A percentile compares a stretch with the other conserved stretches of the same genome.
These are phyloP conservation scores for Triticum monococcum DNA, from an alignment of 176 grass and related monocot genomes.

Conservation along the genomic window DNA sequence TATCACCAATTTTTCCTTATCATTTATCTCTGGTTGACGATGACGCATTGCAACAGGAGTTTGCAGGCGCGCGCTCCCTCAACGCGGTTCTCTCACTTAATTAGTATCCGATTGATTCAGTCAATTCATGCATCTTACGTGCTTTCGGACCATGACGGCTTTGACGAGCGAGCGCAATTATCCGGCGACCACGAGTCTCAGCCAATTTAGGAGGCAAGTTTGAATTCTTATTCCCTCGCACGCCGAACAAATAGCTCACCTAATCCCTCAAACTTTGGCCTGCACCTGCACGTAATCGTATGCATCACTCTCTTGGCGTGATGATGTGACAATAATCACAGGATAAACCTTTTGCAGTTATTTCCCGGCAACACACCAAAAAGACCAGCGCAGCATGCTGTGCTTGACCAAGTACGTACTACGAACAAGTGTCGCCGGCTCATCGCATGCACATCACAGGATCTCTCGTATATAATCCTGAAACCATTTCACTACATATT, in stretches of 20 bases:
- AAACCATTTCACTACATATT: background rate
- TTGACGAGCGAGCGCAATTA: conserved; percentile 18
- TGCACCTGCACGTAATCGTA: background rate
- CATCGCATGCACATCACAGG: background rate
- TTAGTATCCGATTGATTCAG: background rate
- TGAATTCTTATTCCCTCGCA: conserved; percentile 30
- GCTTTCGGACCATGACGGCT: conserved; percentile 16
- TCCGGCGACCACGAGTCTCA: conserved; percentile 19
- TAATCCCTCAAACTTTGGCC: conserved; percentile 17
- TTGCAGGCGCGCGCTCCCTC: background rate
- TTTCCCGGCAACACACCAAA: conserved; percentile 32
- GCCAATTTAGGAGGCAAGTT: conserved; percentile 26
- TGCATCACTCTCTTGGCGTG: conserved; percentile 12
- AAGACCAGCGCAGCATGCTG: conserved; percentile 22
- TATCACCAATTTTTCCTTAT: background rate
- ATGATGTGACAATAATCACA: conserved; percentile 3
- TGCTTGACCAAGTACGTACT: conserved; percentile 42
- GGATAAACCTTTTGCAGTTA: background rate
- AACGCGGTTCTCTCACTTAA: background rate
- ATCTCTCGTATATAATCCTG: conserved; percentile 4
- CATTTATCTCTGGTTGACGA: background rate
- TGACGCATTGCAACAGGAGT: background rate
- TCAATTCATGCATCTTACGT: conserved; percentile 27
- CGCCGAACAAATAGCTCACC: conserved; percentile 41
- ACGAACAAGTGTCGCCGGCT: background rate